These are phyloP conservation scores for Groenewaldozyma auringiensis DNA, from an alignment of 1,139 yeast genomes.

Conservation along the genomic window DNA sequence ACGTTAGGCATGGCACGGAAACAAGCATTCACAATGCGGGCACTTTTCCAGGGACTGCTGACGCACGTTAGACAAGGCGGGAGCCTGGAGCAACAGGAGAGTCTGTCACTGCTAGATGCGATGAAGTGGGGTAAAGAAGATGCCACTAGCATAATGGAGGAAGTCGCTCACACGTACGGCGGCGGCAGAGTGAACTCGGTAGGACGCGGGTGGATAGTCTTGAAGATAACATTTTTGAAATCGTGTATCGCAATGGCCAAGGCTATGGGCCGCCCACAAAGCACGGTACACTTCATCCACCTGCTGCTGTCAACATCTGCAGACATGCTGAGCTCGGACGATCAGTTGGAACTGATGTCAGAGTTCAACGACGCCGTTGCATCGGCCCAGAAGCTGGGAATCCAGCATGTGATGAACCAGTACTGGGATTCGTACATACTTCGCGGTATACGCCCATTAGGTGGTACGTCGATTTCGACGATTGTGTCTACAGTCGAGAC, in stretches of 20 bases:
- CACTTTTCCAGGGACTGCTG: constrained; percentile 34
- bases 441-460: constrained; percentile 40
- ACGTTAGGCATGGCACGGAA: constrained; percentile 59
- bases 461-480: constrained; percentile 5
- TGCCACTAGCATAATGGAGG: constrained; percentile 23
- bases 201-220: constrained; percentile 45
- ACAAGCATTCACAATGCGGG: constrained; percentile 59
- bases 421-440: constrained; percentile 72
- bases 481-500: constrained; percentile 3
- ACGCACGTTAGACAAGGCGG: neutral
- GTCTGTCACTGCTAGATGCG: constrained; percentile 4
- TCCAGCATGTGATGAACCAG: constrained; percentile 26
- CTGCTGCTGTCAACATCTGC: constrained; percentile 47
- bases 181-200: constrained; percentile 25
- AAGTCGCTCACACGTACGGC: constrained; percentile 26
- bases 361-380: constrained; percentile 26
- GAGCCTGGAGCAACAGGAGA: neutral
- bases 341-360: constrained; percentile 36
- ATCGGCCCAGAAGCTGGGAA: constrained; percentile 25
- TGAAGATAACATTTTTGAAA: constrained; percentile 52
- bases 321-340: constrained; percentile 43
- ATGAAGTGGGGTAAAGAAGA: constrained; percentile 11
- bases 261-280: constrained; percentile 41
- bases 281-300: constrained; percentile 43
- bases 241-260: constrained; percentile 51